Conservation (phyloP, 495 filamentous ascomycete species). For the Neurospora sp. region DNA sequence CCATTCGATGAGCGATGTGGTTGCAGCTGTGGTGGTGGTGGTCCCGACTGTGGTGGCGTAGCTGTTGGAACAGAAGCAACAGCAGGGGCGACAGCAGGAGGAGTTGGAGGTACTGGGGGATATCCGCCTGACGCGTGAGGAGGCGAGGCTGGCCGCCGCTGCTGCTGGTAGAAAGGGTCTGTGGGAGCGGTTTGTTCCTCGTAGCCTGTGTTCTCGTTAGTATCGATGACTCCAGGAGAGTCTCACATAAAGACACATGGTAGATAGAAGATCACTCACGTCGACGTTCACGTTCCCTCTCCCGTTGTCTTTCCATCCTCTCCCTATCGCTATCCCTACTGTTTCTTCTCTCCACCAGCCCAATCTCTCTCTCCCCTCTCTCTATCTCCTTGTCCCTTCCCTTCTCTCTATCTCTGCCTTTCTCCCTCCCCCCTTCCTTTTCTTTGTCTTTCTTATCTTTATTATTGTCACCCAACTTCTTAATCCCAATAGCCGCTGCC, state of each 20-base stretch:
- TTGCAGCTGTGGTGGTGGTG: background rate
- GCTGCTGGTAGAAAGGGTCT: constrained; percentile 26
- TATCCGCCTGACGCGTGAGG: constrained; percentile 44
- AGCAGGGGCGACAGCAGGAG: constrained; percentile 7
- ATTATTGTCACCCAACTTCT: constrained; percentile 50
- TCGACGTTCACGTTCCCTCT: constrained; percentile 32
- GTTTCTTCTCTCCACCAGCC: background rate
- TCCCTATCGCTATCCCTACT: constrained; percentile 6
- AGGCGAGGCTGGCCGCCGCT: constrained; percentile 34
- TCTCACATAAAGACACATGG: background rate
- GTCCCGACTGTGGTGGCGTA: background rate
- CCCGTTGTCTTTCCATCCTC: constrained; percentile 16
- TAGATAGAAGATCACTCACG: constrained; percentile 8
- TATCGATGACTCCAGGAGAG: constrained; percentile 2
- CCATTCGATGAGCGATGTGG: constrained; percentile 6
- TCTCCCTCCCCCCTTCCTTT: constrained; percentile 11
- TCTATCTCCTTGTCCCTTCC: constrained; percentile 12
- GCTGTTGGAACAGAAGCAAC: background rate
- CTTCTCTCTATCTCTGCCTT: constrained; percentile 1
- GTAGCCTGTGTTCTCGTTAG: constrained; percentile 23
- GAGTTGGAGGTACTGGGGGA: constrained; percentile 30
- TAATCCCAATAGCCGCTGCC: constrained; percentile 69
- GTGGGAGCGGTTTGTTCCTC: constrained; percentile 27
- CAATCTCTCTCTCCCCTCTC: constrained; percentile 8
- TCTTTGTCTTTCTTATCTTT: constrained; percentile 9